Base-by-base conservation (phyloP, 2,329 filamentous ascomycete species). In the Thielaviopsis ethacetica region DNA sequence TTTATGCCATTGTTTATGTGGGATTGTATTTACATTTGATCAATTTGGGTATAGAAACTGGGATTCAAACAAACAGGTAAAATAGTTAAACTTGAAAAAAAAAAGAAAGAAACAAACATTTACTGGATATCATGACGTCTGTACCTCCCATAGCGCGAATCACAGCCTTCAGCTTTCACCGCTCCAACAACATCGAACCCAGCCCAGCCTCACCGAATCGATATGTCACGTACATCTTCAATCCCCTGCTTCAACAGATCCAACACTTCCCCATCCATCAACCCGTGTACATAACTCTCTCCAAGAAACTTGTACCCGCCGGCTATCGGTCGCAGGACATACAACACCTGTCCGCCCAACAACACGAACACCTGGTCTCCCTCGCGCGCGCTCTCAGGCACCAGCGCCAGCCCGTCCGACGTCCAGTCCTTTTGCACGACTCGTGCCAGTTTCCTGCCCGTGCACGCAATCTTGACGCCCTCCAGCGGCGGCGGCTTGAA, bases 251-350 rank as follows among this genome's bases (percentile, higher is more conserved):
- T 61, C 44, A 62, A 41, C 26, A 62, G 53, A 57, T 62, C 62
- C 30, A 64, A 61, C 52, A 61, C 63, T 56, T 66, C 64, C 22
- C 66, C 66, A 38, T 66, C 62, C 63, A 66, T 65, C 6, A 67
- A 62, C 7, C 65, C 65, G 51, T 67, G 62, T 1, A 67, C 62
- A 61, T 67, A 67, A 21, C 63, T 61, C 53, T 66, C 65, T 3
- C 67, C 65, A 22, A 67, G 54, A 24, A 67, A 63, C 24, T 60
- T 58, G 58, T 62, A 67, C 52, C 61, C 62, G 51, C 57, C 59
- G 4, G 38, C 59, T 12, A 51, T 55, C 12, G 54, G 62, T 19
- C 63, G 59, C 41, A 66, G 26, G 6, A 63, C 59, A 50, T 65
- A 64, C 1, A 64, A 61, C 21, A 65, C 60, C 52, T 65, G 62